Evolutionary conservation across 768 basidiomycete species (phyloP), one percentile per base, ranked within the genome.

Genomic region (Hebeloma cylindrosporum): DNA sequence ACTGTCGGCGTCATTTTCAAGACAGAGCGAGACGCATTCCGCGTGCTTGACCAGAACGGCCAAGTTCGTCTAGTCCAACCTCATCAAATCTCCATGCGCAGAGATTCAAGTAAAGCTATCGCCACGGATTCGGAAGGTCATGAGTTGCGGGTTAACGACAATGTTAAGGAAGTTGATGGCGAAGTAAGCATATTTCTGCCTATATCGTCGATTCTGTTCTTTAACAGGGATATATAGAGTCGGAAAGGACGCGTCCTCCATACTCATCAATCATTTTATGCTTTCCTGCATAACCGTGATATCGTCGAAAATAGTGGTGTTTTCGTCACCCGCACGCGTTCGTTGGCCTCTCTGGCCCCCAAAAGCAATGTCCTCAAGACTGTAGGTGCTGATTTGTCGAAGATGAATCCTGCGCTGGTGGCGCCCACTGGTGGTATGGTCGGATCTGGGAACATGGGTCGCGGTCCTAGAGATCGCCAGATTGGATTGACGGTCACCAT

Each of bases 1-100:
- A 95, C 93, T 4, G 92, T 93, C 26, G 96, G 93, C 62, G 92
- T 98, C 48, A 96, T 98, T 52, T 96, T 87, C 78, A 94, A 95
- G 64, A 94, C 93, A 1, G 96, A 98, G 62, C 84, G 93, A 10
- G 92, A 93, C 60, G 84, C 92, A 6, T 93, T 99, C 80, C 90
- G 93, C 44, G 88, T 99, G 2, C 75, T 99, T 40, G 95, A 98
- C 59, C 96, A 98, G 61, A 86, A 91, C 54, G 91, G 93, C 1
- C 85, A 91, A 67, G 79, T 89, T 11, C 87, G 92, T 11, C 75
- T 88, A 5, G 87, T 98, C 4, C 86, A 90, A 58, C 93, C 95
- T 4, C 91, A 93, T 51, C 94, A 98, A 59, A 94, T 99, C 48
- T 88, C 88, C 5, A 89, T 92, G 83, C 82, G 92, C 14, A 79